A percentile compares a stretch with the other conserved stretches of the same genome.
phyloP scores from a whole-genome alignment of 1,139 yeast genomes.

The Geotrichum siamense region DNA sequence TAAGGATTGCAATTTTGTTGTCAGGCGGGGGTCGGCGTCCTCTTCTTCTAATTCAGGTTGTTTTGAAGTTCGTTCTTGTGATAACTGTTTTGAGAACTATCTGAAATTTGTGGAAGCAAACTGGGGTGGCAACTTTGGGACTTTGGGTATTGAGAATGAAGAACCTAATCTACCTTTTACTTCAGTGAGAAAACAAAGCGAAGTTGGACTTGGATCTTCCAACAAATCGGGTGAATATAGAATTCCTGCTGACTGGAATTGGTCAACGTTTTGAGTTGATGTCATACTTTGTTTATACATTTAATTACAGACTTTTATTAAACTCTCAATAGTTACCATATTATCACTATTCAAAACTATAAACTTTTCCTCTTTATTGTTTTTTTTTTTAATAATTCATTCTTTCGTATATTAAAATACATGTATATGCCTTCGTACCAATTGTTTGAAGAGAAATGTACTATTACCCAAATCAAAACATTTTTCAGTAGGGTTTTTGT shows the following conservation, averaged over 20 bases:
- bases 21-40: slow-evolving; percentile 28
- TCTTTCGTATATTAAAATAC: no score
- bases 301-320: no score
- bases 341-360: no score
- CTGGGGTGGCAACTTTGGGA: slow-evolving; percentile 2
- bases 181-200: slow-evolving; percentile 3
- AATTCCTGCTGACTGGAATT: slow-evolving; percentile 40
- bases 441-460: no score
- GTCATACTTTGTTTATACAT: no score
- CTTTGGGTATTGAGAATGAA: neutral
- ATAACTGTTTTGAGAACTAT: slow-evolving; percentile 62
- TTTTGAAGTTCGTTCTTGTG: slow-evolving; percentile 71
- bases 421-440: no score
- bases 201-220: slow-evolving; percentile 3
- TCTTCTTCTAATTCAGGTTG: slow-evolving; percentile 34
- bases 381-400: no score
- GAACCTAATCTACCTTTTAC: neutral
- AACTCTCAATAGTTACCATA: no score
- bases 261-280: slow-evolving; percentile 42
- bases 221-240: slow-evolving; percentile 5
- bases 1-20: slow-evolving; percentile 66
- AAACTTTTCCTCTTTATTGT: no score
- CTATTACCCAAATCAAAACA: no score
- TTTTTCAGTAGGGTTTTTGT: no score
- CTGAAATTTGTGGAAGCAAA: slow-evolving; percentile 28